phyloP scores from a whole-genome alignment of 352 stramenopile species.

The Pythium dissimile region DNA sequence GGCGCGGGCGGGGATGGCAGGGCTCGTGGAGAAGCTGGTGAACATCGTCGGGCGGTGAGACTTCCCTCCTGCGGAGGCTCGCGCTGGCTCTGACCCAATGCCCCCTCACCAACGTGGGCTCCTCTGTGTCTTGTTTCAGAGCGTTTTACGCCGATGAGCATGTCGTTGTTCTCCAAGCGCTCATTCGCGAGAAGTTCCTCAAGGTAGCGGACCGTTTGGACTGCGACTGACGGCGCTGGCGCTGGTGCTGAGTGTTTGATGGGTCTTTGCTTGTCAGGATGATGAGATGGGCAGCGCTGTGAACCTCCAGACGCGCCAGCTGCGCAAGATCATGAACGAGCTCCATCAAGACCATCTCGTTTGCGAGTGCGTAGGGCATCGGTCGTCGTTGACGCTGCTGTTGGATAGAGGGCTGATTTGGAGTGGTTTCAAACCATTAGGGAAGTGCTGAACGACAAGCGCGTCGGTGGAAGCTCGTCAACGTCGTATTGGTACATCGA shows the following conservation, averaged over 20 bases:
- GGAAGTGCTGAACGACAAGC: conserved; percentile 87
- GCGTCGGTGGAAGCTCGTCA: conserved; percentile 74
- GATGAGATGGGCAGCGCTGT: conserved; percentile 87
- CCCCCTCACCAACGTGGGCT: no score
- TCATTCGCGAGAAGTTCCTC: conserved; percentile 86
- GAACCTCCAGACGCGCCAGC: conserved; percentile 85
- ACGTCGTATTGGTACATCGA: conserved; percentile 92
- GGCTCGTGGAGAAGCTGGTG: conserved; percentile 86
- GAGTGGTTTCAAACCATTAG: conserved; percentile 33
- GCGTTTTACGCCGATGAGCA: conserved; percentile 89
- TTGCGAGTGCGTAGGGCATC: conserved; percentile 63
- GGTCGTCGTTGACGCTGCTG: no score
- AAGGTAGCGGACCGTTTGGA: conserved; percentile 40
- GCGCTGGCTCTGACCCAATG: background rate
- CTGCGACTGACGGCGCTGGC: background rate
- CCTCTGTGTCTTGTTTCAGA: conserved; percentile 26
- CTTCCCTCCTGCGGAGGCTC: background rate
- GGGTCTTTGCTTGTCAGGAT: conserved; percentile 38
- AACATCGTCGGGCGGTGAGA: conserved; percentile 71
- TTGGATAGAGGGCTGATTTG: no score
- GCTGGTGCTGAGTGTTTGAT: background rate
- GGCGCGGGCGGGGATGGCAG: conserved; percentile 42
- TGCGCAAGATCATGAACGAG: conserved; percentile 89
- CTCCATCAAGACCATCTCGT: conserved; percentile 83
- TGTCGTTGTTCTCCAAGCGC: conserved; percentile 78